phyloP scores from a whole-genome alignment of 768 basidiomycete species.

The Rhodotorula taiwanensis region DNA sequence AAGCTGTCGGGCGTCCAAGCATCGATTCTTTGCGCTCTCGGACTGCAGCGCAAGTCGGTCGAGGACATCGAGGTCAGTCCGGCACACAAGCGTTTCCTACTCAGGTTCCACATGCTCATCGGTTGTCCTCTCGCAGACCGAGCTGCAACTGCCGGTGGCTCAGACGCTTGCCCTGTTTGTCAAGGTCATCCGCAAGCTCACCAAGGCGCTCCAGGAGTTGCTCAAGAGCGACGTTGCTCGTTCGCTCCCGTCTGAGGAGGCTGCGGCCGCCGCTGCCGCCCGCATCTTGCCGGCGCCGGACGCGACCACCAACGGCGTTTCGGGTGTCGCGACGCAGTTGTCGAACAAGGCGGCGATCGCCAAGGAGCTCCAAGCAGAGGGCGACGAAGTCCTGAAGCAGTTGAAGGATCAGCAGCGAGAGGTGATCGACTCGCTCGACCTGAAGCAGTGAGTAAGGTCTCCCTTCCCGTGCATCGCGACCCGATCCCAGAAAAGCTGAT shows the following conservation, averaged over 20 bases:
- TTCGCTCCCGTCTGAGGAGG: conserved; percentile 27
- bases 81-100: not conserved
- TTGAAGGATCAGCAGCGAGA: conserved; percentile 59
- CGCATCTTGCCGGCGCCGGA: conserved; percentile 2
- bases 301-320: not conserved
- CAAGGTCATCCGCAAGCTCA: conserved; percentile 76
- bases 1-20: conserved; percentile 80
- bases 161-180: conserved; percentile 85
- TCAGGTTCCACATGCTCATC: no score
- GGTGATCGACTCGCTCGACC: conserved; percentile 79
- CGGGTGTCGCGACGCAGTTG: conserved; percentile 13
- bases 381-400: conserved; percentile 55
- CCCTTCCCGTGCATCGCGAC: not conserved
- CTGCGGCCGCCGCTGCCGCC: conserved; percentile 9
- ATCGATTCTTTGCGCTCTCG: conserved; percentile 80
- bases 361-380: conserved; percentile 70
- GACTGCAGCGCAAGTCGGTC: conserved; percentile 77
- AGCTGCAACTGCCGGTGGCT: conserved; percentile 74
- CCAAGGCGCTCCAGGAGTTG: conserved; percentile 47
- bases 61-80: conserved; percentile 75
- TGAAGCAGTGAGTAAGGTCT: conserved; percentile 65
- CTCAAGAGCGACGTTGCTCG: conserved; percentile 39
- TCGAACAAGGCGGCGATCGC: conserved; percentile 48
- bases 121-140: conserved; percentile 52
- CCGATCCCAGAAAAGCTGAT: not conserved